Conservation (phyloP, 352 stramenopile genomes). For the Discostella stelligera region DNA sequence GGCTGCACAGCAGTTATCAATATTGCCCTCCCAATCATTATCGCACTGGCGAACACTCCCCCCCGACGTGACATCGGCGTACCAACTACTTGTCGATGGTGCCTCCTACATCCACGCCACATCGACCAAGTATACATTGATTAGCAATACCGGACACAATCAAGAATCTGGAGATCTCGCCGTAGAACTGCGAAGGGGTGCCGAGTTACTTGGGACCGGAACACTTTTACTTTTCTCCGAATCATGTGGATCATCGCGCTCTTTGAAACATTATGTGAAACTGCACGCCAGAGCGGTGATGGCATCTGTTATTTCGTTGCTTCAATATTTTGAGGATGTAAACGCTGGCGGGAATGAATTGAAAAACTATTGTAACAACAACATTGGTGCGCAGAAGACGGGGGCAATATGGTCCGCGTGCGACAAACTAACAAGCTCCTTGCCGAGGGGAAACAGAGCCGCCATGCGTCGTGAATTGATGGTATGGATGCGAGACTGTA, state of each 20-base stretch:
- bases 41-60: slow-evolving; percentile 66
- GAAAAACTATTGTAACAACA: slow-evolving; percentile 12
- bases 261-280: slow-evolving; percentile 53
- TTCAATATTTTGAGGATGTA: slow-evolving; percentile 49
- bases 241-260: slow-evolving; percentile 44
- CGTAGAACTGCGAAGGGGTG: slow-evolving; percentile 58
- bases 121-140: slow-evolving; percentile 74
- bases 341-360: neutral
- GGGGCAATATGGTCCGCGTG: slow-evolving; percentile 73
- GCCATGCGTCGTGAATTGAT: slow-evolving; percentile 73
- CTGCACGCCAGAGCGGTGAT: slow-evolving; percentile 53
- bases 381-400: slow-evolving; percentile 63
- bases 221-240: slow-evolving; percentile 48
- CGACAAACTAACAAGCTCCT: slow-evolving; percentile 43
- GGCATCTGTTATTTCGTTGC: slow-evolving; percentile 47
- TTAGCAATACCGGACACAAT: slow-evolving; percentile 51
- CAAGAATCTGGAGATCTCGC: slow-evolving; percentile 39
- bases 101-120: slow-evolving; percentile 57
- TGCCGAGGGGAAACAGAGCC: slow-evolving; percentile 69
- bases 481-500: slow-evolving; percentile 67
- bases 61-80: slow-evolving; percentile 46
- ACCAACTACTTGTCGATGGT: slow-evolving; percentile 52
- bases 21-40: slow-evolving; percentile 13
- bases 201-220: slow-evolving; percentile 58
- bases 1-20: neutral